A percentile compares a stretch with the other conserved stretches of the same genome.
Conservation (phyloP, 306 rosid species). For the Cucumis hystrix region DNA sequence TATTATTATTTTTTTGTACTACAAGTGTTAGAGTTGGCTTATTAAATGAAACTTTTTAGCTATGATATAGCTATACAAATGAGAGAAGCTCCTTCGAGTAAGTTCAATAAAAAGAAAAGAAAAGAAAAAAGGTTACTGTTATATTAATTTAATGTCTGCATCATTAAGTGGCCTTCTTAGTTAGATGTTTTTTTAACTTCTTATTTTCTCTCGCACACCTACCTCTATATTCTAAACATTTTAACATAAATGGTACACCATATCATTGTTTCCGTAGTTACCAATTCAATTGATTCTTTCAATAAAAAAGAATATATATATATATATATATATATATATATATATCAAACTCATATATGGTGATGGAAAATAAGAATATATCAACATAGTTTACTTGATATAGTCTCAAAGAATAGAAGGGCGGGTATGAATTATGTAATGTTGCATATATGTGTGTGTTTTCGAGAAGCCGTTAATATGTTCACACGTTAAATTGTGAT, state of each 20-base stretch:
- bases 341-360: no score
- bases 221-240: background rate
- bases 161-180: background rate
- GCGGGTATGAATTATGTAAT: no score
- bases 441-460: no score
- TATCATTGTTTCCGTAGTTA: no score
- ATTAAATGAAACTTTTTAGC: background rate
- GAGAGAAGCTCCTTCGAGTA: background rate
- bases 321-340: no score
- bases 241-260: background rate
- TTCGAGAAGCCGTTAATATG: no score
- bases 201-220: background rate
- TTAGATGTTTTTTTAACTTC: background rate
- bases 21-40: background rate
- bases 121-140: no score
- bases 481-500: no score
- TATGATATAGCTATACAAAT: background rate
- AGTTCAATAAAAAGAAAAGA: background rate
- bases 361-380: background rate
- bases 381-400: background rate
- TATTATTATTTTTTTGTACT: background rate
- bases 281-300: background rate
- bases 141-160: no score
- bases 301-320: background rate
- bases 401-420: no score